phyloP scores from a whole-genome alignment of 352 stramenopile genomes.

The Thraustotheca clavata region DNA sequence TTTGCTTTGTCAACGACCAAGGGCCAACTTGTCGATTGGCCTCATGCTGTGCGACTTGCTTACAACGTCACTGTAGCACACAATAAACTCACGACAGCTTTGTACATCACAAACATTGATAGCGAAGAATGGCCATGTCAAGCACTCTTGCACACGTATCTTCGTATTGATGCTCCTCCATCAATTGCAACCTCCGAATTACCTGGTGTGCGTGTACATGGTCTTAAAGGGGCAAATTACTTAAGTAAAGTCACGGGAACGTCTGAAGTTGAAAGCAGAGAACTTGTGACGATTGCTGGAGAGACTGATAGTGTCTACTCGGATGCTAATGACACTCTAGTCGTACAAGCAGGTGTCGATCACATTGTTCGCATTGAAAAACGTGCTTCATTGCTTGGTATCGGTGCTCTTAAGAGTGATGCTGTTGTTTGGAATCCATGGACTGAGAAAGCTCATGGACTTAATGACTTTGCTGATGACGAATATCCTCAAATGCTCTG shows the following conservation, averaged over 20 bases:
- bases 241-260: slow-evolving; percentile 82
- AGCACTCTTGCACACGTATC: slow-evolving; percentile 93
- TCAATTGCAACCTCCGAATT: slow-evolving; percentile 13
- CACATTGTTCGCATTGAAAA: slow-evolving; percentile 73
- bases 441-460: slow-evolving; percentile 86
- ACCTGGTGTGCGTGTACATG: slow-evolving; percentile 64
- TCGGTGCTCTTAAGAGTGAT: slow-evolving; percentile 41
- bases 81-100: slow-evolving; percentile 69
- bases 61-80: slow-evolving; percentile 85
- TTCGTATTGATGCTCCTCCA: slow-evolving; percentile 44
- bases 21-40: slow-evolving; percentile 48
- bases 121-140: slow-evolving; percentile 84
- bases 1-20: slow-evolving; percentile 45
- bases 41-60: slow-evolving; percentile 66
- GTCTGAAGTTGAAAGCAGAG: slow-evolving; percentile 47
- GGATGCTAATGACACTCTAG: slow-evolving; percentile 50
- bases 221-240: slow-evolving; percentile 79
- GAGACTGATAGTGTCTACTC: slow-evolving; percentile 88
- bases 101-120: slow-evolving; percentile 87
- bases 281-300: slow-evolving; percentile 51
- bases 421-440: slow-evolving; percentile 94
- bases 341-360: slow-evolving; percentile 48
- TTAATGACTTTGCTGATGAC: slow-evolving; percentile 93
- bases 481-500: slow-evolving; percentile 94
- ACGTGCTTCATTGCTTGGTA: slow-evolving; percentile 41